Conservation (phyloP, 2,329 filamentous ascomycete genomes). For the Apiospora pterosperma region DNA sequence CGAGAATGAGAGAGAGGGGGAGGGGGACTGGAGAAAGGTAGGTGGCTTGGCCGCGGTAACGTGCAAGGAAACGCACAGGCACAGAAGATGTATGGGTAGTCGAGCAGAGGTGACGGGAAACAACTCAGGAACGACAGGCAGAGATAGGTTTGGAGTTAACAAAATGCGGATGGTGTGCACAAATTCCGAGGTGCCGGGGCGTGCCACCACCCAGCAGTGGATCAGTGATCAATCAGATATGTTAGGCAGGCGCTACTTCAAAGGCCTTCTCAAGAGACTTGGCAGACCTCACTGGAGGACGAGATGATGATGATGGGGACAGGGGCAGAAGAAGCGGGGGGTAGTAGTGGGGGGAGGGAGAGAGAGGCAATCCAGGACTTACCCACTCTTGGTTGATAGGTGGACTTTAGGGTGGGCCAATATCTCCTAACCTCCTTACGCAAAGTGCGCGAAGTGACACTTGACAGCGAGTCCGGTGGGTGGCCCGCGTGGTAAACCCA, state of each 20-base stretch:
- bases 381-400: slow-evolving; percentile 1
- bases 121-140: neutral
- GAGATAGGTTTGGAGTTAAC: neutral
- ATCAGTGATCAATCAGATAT: slow-evolving; percentile 3
- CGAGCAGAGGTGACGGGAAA: neutral
- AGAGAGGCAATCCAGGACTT: neutral
- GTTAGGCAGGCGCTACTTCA: neutral
- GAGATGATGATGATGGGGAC: neutral
- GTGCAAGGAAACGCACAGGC: neutral
- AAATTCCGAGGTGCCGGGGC: slow-evolving; percentile 2
- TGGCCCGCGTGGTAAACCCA: neutral
- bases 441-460: neutral
- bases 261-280: neutral
- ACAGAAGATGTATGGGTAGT: neutral
- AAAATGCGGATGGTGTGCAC: slow-evolving; percentile 2
- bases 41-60: neutral
- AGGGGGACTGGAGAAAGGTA: neutral
- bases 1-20: neutral
- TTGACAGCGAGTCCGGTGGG: neutral
- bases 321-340: neutral
- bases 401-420: neutral
- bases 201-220: slow-evolving; percentile 2
- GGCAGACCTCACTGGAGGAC: neutral
- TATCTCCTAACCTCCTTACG: slow-evolving; percentile 1
- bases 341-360: neutral